phyloP scores from a whole-genome alignment of 1,139 yeast genomes.

The Saccharomyces uvarum region DNA sequence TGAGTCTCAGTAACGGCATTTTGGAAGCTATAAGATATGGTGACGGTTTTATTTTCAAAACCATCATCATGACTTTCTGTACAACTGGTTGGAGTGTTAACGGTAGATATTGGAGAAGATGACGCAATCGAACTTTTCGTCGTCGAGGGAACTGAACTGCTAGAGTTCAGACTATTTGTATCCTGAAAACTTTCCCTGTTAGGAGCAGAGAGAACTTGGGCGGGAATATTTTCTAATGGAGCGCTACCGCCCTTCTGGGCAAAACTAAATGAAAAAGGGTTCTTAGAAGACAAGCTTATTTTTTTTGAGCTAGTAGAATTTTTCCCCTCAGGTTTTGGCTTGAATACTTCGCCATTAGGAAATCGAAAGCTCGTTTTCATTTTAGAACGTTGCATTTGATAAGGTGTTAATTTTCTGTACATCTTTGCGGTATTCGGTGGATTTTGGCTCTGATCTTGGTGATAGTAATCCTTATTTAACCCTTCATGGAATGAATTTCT shows the following conservation, averaged over 20 bases:
- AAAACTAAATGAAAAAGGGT: background rate
- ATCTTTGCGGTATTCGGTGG: background rate
- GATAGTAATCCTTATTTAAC: background rate
- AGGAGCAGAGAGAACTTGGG: background rate
- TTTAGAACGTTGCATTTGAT: background rate
- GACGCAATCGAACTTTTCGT: background rate
- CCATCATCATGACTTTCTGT: slow-evolving; percentile 3
- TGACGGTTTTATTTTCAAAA: slow-evolving; percentile 6
- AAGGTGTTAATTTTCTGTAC: background rate
- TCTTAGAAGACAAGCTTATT: background rate
- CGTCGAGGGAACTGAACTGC: background rate
- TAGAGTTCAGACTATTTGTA: background rate
- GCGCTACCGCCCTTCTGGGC: background rate
- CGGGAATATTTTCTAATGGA: background rate
- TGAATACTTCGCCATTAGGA: background rate
- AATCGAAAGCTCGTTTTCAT: background rate
- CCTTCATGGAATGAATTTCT: background rate
- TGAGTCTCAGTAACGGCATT: slow-evolving; percentile 2
- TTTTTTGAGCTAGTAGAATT: background rate
- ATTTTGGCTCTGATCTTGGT: background rate
- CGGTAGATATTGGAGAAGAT: background rate
- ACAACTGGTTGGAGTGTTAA: background rate
- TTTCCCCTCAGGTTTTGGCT: background rate
- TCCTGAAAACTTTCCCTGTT: background rate
- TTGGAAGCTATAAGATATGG: background rate